Percentiles rank a stretch among this genome's conserved stretches.
phyloP scores from a whole-genome alignment of 2,329 filamentous ascomycete genomes.

The Byssothecium circinans region DNA sequence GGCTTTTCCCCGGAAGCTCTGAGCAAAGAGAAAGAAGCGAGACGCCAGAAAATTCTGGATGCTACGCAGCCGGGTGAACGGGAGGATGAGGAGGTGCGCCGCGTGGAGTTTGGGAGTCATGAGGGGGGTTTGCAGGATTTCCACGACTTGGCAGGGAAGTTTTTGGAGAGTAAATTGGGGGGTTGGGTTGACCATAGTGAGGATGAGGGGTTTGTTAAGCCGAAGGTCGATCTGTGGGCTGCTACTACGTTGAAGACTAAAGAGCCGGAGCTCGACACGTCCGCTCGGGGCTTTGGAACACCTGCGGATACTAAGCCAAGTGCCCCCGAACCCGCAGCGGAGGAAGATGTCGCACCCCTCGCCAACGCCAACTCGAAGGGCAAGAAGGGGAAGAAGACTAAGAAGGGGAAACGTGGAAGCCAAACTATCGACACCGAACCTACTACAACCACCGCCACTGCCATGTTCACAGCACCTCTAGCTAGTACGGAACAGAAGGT shows the following conservation, averaged over 20 bases:
- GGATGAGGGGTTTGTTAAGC: conserved; percentile 1
- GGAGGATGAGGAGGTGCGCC: conserved; percentile 16
- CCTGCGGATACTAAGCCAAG: background rate
- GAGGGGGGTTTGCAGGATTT: conserved; percentile 1
- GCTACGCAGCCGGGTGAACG: conserved; percentile 21
- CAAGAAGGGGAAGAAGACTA: conserved; percentile 38
- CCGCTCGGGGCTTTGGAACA: background rate
- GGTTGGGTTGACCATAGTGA: no score
- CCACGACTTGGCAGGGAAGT: background rate
- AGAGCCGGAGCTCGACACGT: background rate
- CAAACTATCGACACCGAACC: conserved; percentile 19
- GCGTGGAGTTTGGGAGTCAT: conserved; percentile 11
- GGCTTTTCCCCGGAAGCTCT: conserved; percentile 14
- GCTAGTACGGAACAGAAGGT: conserved; percentile 7
- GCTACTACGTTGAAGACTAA: conserved; percentile 8
- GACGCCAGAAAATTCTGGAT: conserved; percentile 31
- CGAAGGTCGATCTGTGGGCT: conserved; percentile 11
- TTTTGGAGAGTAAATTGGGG: conserved; percentile 8
- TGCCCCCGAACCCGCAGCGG: conserved; percentile 3
- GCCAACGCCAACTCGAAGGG: no score
- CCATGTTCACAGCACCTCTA: conserved; percentile 2
- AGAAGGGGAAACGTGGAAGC: conserved; percentile 32
- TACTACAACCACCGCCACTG: conserved; percentile 5
- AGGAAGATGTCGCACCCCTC: conserved; percentile 12
- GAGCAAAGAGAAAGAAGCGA: conserved; percentile 33